These are phyloP conservation scores for Russula ochroleuca DNA, from an alignment of 768 basidiomycete species.

Conservation along the genomic window DNA sequence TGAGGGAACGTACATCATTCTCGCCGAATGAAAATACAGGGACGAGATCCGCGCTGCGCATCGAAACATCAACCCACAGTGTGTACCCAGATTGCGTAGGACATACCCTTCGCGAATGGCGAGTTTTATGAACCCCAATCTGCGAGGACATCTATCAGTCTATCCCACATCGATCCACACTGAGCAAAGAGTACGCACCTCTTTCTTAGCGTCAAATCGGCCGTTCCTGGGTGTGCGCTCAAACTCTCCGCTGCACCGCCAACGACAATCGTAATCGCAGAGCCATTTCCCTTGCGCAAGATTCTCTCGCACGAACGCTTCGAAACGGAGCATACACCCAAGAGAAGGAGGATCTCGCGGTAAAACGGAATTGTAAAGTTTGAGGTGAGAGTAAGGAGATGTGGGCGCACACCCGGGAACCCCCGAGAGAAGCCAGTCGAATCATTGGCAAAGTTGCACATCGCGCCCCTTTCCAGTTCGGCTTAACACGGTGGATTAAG, in stretches of 20 bases:
- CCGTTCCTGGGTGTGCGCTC: constrained; percentile 94
- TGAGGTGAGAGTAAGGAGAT: constrained; percentile 83
- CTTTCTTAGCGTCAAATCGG: constrained; percentile 75
- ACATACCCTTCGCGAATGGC: constrained; percentile 83
- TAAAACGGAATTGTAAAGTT: constrained; percentile 94
- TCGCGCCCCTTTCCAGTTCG: constrained; percentile 62
- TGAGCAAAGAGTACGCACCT: constrained; percentile 44
- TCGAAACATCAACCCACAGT: constrained; percentile 13
- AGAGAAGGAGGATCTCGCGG: constrained; percentile 79
- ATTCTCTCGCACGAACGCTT: constrained; percentile 89
- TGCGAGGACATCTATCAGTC: constrained; percentile 29
- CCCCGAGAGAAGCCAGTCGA: constrained; percentile 86
- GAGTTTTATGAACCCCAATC: constrained; percentile 92
- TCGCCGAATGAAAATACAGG: constrained; percentile 99
- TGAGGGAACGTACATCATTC: constrained; percentile 70
- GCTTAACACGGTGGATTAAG: neutral
- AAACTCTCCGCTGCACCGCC: constrained; percentile 95
- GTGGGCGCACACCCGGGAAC: constrained; percentile 90
- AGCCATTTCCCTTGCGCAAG: constrained; percentile 43
- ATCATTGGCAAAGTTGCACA: constrained; percentile 97
- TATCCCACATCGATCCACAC: neutral
- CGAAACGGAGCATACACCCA: constrained; percentile 92
- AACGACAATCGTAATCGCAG: constrained; percentile 88
- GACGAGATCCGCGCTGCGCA: constrained; percentile 80
- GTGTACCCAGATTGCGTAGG: neutral